Percentiles rank a stretch among this genome's conserved stretches.
These are phyloP conservation scores for Trichoderma sp. DNA, from an alignment of 2,329 filamentous ascomycete genomes.

Conservation along the genomic window DNA sequence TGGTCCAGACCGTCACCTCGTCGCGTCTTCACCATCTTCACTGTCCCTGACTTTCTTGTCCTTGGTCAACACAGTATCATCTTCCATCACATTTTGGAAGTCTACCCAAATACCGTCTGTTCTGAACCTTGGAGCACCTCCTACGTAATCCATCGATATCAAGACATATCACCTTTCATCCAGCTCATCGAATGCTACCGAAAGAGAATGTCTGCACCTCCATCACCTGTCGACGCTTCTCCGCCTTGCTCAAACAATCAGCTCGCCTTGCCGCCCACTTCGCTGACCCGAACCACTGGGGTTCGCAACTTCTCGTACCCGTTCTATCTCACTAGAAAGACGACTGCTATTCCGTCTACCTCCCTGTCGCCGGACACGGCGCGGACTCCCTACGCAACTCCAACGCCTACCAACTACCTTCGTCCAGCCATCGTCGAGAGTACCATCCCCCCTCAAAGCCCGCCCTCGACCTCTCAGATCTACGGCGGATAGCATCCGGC, in stretches of 20 bases:
- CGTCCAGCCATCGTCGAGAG: not conserved
- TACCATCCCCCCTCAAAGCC: constrained; percentile 1
- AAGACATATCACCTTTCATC: not conserved
- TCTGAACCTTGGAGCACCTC: not conserved
- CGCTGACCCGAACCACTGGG: not conserved
- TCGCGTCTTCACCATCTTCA: not conserved
- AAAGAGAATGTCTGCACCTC: constrained; percentile 29
- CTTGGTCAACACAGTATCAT: not conserved
- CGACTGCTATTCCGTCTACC: not conserved
- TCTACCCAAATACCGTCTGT: not conserved
- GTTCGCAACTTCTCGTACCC: constrained; percentile 36
- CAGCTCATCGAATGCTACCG: not conserved
- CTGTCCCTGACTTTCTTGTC: not conserved
- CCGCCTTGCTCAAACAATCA: constrained; percentile 15
- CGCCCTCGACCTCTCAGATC: constrained; percentile 10
- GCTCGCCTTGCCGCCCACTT: constrained; percentile 8
- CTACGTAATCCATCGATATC: not conserved
- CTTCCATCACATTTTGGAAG: not conserved
- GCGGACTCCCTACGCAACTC: not conserved
- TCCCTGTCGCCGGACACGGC: not conserved
- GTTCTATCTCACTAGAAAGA: constrained; percentile 22
- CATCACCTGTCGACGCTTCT: constrained; percentile 25
- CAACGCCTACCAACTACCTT: constrained; percentile 4
- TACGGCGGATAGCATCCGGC: constrained; percentile 27
- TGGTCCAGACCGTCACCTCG: not conserved